Evolutionary conservation across 2,329 filamentous ascomycete species (phyloP).

Genomic region (Fusarium sp.): DNA sequence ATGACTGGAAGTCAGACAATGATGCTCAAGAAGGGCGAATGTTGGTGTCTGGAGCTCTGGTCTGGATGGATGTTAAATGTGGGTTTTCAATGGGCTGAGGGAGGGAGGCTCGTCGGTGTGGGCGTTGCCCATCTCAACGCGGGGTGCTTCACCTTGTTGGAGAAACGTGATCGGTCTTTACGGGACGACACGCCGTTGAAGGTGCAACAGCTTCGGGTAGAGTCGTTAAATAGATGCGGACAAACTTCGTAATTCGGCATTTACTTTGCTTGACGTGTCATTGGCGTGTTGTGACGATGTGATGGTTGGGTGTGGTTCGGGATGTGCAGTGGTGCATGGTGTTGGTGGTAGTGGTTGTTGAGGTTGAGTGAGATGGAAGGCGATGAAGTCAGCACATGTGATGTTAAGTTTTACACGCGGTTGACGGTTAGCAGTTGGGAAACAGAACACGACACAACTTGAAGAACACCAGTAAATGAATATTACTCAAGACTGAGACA

Average conservation of each 20-base stretch:
- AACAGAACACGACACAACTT: background rate
- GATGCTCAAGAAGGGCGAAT: background rate
- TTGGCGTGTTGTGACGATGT: background rate
- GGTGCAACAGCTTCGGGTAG: constrained; percentile 18
- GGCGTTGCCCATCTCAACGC: constrained; percentile 4
- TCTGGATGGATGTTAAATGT: background rate
- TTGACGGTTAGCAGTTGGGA: background rate
- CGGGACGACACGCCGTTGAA: constrained; percentile 22
- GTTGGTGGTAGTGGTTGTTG: background rate
- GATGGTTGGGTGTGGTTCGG: constrained; percentile 17
- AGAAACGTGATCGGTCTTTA: constrained; percentile 36
- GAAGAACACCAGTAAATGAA: background rate
- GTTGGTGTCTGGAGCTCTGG: background rate
- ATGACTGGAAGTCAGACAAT: constrained; percentile 3
- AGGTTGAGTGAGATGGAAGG: background rate
- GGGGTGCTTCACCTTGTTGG: constrained; percentile 7
- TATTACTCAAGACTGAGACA: background rate
- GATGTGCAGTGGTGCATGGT: background rate
- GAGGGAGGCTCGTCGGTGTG: background rate
- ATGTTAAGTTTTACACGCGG: background rate
- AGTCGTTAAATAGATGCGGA: constrained; percentile 26
- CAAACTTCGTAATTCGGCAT: constrained; percentile 33
- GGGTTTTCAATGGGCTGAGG: background rate
- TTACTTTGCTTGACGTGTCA: background rate
- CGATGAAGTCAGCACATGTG: background rate